Evolutionary conservation across 164 flowering plant genomes (phyloP).

Genomic region (Chimonanthus salicifolius): DNA sequence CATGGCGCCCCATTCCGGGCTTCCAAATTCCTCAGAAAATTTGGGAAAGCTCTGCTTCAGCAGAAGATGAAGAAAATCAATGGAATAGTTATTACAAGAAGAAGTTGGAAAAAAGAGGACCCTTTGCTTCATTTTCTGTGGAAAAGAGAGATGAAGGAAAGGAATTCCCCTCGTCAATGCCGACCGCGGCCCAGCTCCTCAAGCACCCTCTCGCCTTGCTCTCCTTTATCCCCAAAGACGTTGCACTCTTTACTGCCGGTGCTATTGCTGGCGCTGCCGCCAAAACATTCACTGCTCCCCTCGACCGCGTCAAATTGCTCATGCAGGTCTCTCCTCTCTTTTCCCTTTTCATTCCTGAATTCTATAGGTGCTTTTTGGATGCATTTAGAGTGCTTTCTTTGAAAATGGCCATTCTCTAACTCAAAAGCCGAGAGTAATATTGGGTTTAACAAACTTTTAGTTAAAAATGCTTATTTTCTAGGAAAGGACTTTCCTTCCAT

Average conservation of each 20-base stretch:
- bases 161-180: constrained; percentile 41
- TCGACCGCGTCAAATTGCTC: constrained; percentile 83
- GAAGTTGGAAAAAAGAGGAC: constrained; percentile 12
- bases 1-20: constrained; percentile 30
- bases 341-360: neutral
- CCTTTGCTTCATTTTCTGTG: constrained; percentile 43
- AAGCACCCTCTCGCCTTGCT: constrained; percentile 72
- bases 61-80: constrained; percentile 5
- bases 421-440: neutral
- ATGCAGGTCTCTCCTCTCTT: constrained; percentile 56
- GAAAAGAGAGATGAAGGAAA: constrained; percentile 29
- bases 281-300: constrained; percentile 81
- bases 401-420: neutral
- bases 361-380: neutral
- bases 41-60: neutral
- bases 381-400: neutral
- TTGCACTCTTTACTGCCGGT: constrained; percentile 74
- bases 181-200: constrained; percentile 51
- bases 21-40: constrained; percentile 13
- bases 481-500: neutral
- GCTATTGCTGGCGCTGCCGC: constrained; percentile 92
- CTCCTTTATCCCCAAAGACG: constrained; percentile 68
- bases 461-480: neutral
- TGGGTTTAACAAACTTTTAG: neutral
- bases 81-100: neutral